These are phyloP conservation scores for Rutidosis leptorrhynchoides DNA, from an alignment of 129 eudicot genomes.

Conservation along the genomic window DNA sequence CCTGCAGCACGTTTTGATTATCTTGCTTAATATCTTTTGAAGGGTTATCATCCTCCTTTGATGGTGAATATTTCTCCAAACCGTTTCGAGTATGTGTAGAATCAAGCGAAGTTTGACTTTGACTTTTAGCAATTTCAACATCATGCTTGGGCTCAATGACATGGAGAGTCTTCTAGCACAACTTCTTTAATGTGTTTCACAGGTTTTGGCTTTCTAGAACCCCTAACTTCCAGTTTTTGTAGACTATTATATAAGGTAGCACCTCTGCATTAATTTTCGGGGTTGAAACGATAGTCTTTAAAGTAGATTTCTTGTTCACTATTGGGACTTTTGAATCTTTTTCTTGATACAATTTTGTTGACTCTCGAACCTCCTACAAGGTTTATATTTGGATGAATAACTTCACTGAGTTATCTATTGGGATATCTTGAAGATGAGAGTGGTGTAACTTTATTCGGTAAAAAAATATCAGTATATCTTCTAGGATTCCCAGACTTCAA, in stretches of 20 bases:
- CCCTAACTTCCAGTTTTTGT: constrained; percentile 12
- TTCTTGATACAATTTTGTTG: constrained; percentile 28
- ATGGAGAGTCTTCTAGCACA: constrained; percentile 37
- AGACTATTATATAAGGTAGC: constrained; percentile 18
- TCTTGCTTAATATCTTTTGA: background rate
- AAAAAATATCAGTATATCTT: constrained; percentile 35
- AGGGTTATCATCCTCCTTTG: constrained; percentile 3
- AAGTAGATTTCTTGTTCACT: constrained; percentile 20
- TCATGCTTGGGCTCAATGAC: constrained; percentile 31
- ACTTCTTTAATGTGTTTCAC: constrained; percentile 18
- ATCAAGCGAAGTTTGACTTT: constrained; percentile 6
- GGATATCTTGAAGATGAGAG: constrained; percentile 18
- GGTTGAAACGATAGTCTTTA: constrained; percentile 24
- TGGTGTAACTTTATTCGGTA: constrained; percentile 19
- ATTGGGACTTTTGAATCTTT: constrained; percentile 33
- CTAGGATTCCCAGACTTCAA: constrained; percentile 24
- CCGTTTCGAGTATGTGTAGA: background rate
- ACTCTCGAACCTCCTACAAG: constrained; percentile 26
- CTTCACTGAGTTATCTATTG: constrained; percentile 32
- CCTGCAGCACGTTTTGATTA: constrained; percentile 18
- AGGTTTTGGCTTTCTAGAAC: constrained; percentile 26
- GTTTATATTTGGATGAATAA: constrained; percentile 17
- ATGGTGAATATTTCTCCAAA: background rate
- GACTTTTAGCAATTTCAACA: constrained; percentile 8
- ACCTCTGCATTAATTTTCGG: constrained; percentile 28